Evolutionary conservation across 139 green algal genomes (phyloP).

Genomic region (Chlorella sp.): DNA sequence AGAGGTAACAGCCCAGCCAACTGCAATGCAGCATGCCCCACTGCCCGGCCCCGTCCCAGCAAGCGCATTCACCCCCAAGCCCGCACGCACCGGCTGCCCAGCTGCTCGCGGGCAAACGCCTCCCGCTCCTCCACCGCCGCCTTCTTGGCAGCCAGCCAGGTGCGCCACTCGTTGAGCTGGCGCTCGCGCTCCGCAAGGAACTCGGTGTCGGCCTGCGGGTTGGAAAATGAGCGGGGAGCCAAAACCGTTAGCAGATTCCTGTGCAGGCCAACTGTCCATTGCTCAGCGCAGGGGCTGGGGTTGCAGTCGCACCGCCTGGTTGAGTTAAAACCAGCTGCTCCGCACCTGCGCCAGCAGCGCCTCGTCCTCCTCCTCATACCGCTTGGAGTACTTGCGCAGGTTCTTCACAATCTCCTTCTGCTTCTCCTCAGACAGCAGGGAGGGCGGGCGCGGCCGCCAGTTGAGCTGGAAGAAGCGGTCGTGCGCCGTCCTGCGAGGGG

Average conservation of each 20-base stretch:
- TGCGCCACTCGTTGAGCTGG: conserved; percentile 81
- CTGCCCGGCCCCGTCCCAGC: too few species aligned
- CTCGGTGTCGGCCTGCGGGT: conserved; percentile 74
- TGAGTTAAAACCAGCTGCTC: neutral
- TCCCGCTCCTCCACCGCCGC: conserved; percentile 21
- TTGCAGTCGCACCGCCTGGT: too few species aligned
- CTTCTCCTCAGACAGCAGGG: conserved; percentile 87
- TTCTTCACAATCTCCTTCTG: conserved; percentile 93
- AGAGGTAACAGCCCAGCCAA: too few species aligned
- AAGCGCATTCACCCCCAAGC: too few species aligned
- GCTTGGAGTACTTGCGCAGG: conserved; percentile 93
- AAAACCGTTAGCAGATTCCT: too few species aligned
- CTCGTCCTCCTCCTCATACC: conserved; percentile 96
- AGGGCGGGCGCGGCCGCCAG: conserved; percentile 93
- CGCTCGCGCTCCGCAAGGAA: conserved; percentile 78
- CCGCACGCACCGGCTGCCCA: neutral
- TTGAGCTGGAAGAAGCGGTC: conserved; percentile 96
- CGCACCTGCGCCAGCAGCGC: conserved; percentile 71
- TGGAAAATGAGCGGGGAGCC: too few species aligned
- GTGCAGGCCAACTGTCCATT: too few species aligned
- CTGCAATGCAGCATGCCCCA: too few species aligned
- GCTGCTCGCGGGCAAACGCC: neutral
- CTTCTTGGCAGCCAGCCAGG: conserved; percentile 51
- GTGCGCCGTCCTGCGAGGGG: conserved; percentile 49
- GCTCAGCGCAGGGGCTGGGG: too few species aligned